A percentile compares a stretch with the other conserved stretches of the same genome.
Conservation (phyloP, 2,329 filamentous ascomycete species). For the Colletotrichum truncatum region DNA sequence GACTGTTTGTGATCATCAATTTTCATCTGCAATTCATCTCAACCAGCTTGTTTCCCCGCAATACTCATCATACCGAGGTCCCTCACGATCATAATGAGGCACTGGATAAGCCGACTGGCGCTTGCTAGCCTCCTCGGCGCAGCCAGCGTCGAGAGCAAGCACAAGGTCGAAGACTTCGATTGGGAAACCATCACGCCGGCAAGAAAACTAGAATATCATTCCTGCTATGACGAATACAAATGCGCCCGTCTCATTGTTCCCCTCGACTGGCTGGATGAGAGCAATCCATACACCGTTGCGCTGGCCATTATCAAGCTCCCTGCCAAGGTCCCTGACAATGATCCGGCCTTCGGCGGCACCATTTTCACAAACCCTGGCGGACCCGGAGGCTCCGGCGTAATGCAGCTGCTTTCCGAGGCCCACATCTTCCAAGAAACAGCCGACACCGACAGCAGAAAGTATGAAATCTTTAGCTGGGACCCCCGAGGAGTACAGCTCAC, state of each 20-base stretch:
- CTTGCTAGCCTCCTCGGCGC: background rate
- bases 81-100: background rate
- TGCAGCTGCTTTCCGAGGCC: slow-evolving; percentile 37
- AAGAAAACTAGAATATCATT: slow-evolving; percentile 45
- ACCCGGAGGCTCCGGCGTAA: slow-evolving; percentile 51
- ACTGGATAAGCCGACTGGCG: background rate
- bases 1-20: too few relatives aligned
- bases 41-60: too few relatives aligned
- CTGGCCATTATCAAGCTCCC: slow-evolving; percentile 53
- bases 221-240: slow-evolving; percentile 47
- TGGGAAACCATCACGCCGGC: slow-evolving; percentile 47
- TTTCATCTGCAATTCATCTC: background rate
- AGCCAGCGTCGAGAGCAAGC: background rate
- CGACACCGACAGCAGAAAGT: slow-evolving; percentile 43
- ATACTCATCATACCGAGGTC: background rate
- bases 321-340: slow-evolving; percentile 46
- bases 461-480: slow-evolving; percentile 54
- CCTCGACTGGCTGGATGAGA: slow-evolving; percentile 47
- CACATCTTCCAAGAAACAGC: slow-evolving; percentile 19
- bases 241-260: slow-evolving; percentile 55
- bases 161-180: slow-evolving; percentile 37
- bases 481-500: slow-evolving; percentile 51
- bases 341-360: slow-evolving; percentile 51
- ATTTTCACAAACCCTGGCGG: slow-evolving; percentile 56
- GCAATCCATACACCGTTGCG: slow-evolving; percentile 41